A percentile compares a stretch with the other conserved stretches of the same genome.
These are phyloP conservation scores for Boletellus emodensis DNA, from an alignment of 768 basidiomycete genomes.

Conservation along the genomic window DNA sequence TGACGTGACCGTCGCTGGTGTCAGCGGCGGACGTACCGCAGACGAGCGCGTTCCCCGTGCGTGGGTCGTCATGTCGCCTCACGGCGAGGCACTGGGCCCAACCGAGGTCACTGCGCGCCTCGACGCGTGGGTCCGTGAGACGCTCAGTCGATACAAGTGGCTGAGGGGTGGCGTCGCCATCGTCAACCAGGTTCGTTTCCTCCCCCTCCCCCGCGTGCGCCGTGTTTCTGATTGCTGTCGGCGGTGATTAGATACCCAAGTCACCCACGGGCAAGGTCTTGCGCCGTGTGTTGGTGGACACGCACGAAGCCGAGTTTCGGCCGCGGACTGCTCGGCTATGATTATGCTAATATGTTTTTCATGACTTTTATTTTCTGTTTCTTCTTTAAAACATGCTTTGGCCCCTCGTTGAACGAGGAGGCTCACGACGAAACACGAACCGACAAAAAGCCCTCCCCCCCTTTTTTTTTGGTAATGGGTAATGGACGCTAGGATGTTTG, in stretches of 20 bases:
- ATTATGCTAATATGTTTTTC: not conserved
- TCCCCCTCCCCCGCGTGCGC: no score
- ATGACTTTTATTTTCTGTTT: not conserved
- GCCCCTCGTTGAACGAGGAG: no score
- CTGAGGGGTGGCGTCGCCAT: slow-evolving; percentile 67
- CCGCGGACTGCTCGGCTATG: slow-evolving; percentile 25
- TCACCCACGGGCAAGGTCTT: slow-evolving; percentile 70
- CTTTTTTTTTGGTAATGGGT: no score
- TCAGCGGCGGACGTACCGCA: slow-evolving; percentile 61
- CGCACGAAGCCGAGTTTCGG: slow-evolving; percentile 39
- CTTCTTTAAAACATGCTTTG: not conserved
- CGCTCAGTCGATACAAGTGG: slow-evolving; percentile 75
- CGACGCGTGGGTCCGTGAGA: slow-evolving; percentile 56
- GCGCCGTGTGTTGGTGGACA: slow-evolving; percentile 56
- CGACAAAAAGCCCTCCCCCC: not conserved
- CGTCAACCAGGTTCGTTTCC: slow-evolving; percentile 49
- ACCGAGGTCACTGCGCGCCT: slow-evolving; percentile 41
- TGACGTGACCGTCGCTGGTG: slow-evolving; percentile 72
- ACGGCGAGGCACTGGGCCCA: slow-evolving; percentile 49
- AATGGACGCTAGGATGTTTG: not conserved
- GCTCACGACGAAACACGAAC: no score
- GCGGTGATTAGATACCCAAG: slow-evolving; percentile 57
- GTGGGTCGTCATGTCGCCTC: slow-evolving; percentile 65
- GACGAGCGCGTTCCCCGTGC: slow-evolving; percentile 77
- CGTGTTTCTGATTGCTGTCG: not conserved